phyloP scores from a whole-genome alignment of 352 stramenopile genomes.

The Phytopythium helicoides region DNA sequence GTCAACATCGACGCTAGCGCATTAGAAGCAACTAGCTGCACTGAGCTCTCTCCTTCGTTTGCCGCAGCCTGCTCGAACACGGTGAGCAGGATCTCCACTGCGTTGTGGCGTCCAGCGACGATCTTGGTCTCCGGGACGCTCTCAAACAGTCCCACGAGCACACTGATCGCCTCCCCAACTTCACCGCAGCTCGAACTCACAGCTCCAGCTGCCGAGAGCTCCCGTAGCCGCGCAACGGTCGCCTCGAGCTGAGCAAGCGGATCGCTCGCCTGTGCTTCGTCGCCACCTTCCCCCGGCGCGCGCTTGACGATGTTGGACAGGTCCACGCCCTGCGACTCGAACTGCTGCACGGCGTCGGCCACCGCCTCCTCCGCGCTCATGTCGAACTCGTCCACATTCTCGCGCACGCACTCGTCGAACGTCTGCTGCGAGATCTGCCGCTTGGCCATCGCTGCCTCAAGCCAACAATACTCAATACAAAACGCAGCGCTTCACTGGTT shows the following conservation, averaged over 20 bases:
- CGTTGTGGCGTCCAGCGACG: conserved; percentile 57
- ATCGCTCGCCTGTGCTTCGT: conserved; percentile 7
- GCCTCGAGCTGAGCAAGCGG: conserved; percentile 28
- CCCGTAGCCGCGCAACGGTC: conserved; percentile 13
- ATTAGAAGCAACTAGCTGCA: conserved; percentile 9
- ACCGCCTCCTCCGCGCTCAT: conserved; percentile 80
- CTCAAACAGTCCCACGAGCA: conserved; percentile 39
- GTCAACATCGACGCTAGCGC: conserved; percentile 37
- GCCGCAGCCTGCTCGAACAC: conserved; percentile 10
- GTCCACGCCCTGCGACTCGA: conserved; percentile 85
- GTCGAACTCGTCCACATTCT: conserved; percentile 91
- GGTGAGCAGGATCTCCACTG: conserved; percentile 38
- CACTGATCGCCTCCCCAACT: conserved; percentile 13
- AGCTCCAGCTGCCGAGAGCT: background rate
- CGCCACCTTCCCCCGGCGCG: background rate
- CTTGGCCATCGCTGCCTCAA: conserved; percentile 14
- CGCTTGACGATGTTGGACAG: conserved; percentile 82
- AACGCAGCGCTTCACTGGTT: too few species aligned
- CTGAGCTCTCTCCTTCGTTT: background rate
- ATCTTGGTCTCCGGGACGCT: conserved; percentile 51
- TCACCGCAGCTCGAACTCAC: conserved; percentile 3
- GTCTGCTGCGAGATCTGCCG: conserved; percentile 87
- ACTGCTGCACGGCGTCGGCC: conserved; percentile 79
- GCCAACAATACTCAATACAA: too few species aligned
- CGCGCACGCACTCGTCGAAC: conserved; percentile 87